Evolutionary conservation across 192 early-diverging fungal genomes (phyloP), one percentile per base, ranked within the genome.

Genomic region (Dissophora globulifera): DNA sequence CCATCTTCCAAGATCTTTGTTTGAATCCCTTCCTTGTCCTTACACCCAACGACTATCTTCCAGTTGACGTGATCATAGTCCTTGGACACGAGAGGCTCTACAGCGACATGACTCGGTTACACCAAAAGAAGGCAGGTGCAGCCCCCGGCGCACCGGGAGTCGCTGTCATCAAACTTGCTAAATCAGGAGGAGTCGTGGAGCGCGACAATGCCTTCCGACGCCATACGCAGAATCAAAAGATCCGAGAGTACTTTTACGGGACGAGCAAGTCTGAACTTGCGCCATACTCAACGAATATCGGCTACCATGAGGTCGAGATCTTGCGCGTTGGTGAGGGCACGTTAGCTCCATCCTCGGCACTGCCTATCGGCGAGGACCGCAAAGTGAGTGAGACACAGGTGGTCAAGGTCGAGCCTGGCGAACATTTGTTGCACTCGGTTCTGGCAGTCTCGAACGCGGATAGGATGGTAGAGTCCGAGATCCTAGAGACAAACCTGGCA

Each of bases 181-280:
- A 97, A 66, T 95, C 95, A 2, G 97, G 97, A 38, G 97, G 97
- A 32, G 93, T 95, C 0, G 97, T 97, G 0, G 88, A 94, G 47
- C 82, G 97, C n/a, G 93, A 95, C 78, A 78, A 89, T 10, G 55
- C 70, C 1, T 94, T 85, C 66, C 69, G 92, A 17, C 82, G 88
- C 25, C 90, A 93, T 35, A 50, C 83, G 4, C 91, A 95, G 67
- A 83, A 86, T 32, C 82, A 88, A 29, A 88, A 86, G 52, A 93
- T 99, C 9, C 86, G 88, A 9, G 93, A 94, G 62, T 99, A 99
- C 81, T 99, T 99, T 84, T 97, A 98, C 78, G 97, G 97, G 0
- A 92, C 93, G 0, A 33, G 81, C 0, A 88, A 90, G 47, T 86
- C 78, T 32, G 93, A 94, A 56, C 74, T 93, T 10, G 88, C 87